Base-by-base conservation (phyloP, 257 asterid species). In the Nicotiana obtusifolia region DNA sequence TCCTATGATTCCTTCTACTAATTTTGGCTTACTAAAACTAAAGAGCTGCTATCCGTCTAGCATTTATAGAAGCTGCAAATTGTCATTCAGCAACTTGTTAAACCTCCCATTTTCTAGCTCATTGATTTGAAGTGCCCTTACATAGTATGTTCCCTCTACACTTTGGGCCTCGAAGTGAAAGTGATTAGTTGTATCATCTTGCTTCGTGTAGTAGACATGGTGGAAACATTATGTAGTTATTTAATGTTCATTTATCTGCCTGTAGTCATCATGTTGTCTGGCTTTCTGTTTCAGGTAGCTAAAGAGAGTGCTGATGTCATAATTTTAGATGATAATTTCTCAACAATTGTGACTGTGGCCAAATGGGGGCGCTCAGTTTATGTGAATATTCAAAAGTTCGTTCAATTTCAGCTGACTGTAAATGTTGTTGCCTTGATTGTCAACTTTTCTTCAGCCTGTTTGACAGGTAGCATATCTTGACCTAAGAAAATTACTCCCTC, bases 291-390 rank as follows among this genome's bases (percentile, higher is more conserved):
- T 78, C 90, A 95, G 99, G 98, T 95, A 85, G 99, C 99, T 59
- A 95, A 95, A 89, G 99, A 95, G 92, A 95, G 98, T 80, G 97
- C 99, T 49, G 99, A 95, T 80, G 97, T 94, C 81, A 92, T 95
- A 81, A 95, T 95, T 85, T 90, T 95, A 81, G 99, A 95, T 35
- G 99, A 94, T 80, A 94, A 95, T 82, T 95, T 95, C 90, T 94
- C 99, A 85, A 94, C 99, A 80, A 94, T 95, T 59, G 98, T 92
- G 19, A 95, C 98, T 14, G 99, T 95, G 52, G 98, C 97, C 44
- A 94, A 82, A 89, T 95, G 99, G 99, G 98, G 99, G 14, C 97
- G 99, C 85, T 95, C 99, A 1, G 99, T 95, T 64, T 95, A 95
- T 19, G 87, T 94, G 33, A 95, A 95, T 90, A 94, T 95, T 80